These are phyloP conservation scores for Seiridium cupressi DNA, from an alignment of 2,329 filamentous ascomycete species.

Conservation along the genomic window DNA sequence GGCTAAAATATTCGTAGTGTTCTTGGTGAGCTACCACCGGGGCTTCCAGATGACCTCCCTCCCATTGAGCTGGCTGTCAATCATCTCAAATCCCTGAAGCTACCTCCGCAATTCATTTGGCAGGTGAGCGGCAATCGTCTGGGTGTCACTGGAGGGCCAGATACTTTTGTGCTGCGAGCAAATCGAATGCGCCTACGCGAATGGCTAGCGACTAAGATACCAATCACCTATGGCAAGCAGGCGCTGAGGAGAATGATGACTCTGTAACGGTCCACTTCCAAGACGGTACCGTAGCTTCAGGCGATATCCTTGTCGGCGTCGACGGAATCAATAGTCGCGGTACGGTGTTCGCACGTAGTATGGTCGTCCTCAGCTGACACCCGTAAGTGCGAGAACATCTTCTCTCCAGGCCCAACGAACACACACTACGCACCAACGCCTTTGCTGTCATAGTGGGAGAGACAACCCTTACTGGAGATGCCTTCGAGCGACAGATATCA, in stretches of 20 bases:
- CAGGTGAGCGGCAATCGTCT: background rate
- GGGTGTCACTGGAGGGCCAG: background rate
- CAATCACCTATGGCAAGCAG: slow-evolving; percentile 23
- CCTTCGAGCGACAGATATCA: slow-evolving; percentile 22
- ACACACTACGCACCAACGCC: slow-evolving; percentile 16
- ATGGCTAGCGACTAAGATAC: slow-evolving; percentile 22
- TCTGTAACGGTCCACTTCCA: slow-evolving; percentile 20
- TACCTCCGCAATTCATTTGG: background rate
- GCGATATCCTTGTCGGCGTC: slow-evolving; percentile 25
- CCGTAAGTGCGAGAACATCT: slow-evolving; percentile 20
- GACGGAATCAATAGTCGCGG: slow-evolving; percentile 24
- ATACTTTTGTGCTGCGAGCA: slow-evolving; percentile 10
- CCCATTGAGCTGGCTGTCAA: background rate
- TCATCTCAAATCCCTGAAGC: background rate
- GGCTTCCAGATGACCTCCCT: background rate
- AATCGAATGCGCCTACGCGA: slow-evolving; percentile 19
- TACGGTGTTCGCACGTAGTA: slow-evolving; percentile 2
- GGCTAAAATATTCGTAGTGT: background rate
- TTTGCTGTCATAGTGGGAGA: slow-evolving; percentile 20
- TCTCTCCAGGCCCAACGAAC: slow-evolving; percentile 14
- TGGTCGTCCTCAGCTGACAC: background rate
- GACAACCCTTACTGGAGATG: slow-evolving; percentile 17
- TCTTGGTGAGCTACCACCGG: background rate
- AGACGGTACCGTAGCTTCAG: slow-evolving; percentile 20
- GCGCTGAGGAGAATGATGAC: slow-evolving; percentile 13